phyloP scores from a whole-genome alignment of 163 green algal species.

The Scenedesmus sp. region DNA sequence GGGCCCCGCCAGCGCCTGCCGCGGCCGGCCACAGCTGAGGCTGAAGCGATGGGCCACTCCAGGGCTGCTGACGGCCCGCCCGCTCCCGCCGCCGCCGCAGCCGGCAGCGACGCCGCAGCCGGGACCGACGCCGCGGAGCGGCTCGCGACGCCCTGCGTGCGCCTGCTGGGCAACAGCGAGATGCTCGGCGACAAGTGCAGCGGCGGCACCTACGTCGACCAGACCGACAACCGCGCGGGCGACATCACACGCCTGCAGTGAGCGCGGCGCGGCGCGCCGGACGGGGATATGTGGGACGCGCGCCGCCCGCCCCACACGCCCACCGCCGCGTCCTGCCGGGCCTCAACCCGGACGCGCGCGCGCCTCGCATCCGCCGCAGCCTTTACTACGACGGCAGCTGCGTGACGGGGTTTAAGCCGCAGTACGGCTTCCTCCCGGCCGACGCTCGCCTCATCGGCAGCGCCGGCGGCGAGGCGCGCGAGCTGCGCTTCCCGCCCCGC shows the following conservation, averaged over 20 bases:
- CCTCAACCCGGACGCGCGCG: no score
- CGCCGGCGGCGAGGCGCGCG: not conserved
- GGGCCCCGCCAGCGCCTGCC: no score
- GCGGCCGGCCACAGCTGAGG: not conserved
- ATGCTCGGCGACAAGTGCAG: not conserved
- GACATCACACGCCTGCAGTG: no score
- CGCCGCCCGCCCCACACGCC: no score
- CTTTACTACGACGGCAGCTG: conserved; percentile 13
- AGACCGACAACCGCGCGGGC: not conserved
- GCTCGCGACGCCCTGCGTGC: not conserved
- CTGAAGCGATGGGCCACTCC: not conserved
- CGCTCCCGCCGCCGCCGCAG: not conserved
- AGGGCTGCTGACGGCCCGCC: not conserved
- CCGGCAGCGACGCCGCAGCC: not conserved
- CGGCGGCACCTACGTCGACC: not conserved
- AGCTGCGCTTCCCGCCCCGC: not conserved
- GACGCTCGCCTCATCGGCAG: not conserved
- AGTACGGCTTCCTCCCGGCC: not conserved
- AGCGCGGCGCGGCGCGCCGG: no score
- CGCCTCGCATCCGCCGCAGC: no score
- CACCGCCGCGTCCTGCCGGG: no score
- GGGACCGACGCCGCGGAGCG: no score
- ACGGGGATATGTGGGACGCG: no score
- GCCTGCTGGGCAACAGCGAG: not conserved
- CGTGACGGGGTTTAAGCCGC: not conserved